Conservation (phyloP, 257 asterid species). For the Ehretia macrophylla region DNA sequence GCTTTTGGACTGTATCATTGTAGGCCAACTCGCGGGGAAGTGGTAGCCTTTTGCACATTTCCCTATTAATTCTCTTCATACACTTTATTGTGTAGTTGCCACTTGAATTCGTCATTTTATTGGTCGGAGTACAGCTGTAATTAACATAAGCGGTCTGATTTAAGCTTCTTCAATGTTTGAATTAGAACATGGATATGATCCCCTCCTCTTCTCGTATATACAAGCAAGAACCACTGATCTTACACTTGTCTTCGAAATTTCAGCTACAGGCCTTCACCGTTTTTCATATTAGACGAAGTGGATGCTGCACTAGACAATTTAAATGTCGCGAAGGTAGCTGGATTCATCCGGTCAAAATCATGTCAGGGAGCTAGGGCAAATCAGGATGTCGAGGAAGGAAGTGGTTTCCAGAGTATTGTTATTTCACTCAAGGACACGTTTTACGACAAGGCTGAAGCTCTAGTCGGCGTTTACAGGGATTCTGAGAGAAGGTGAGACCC, state of each 20-base stretch:
- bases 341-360: constrained; percentile 88
- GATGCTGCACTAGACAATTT: constrained; percentile 96
- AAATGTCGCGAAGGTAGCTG: constrained; percentile 95
- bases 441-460: constrained; percentile 95
- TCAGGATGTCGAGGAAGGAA: constrained; percentile 49
- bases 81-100: no score
- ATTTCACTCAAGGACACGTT: constrained; percentile 92
- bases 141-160: no score
- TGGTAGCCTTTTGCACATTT: no score
- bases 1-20: not conserved
- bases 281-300: constrained; percentile 96
- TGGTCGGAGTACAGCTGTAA: no score
- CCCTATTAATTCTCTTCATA: no score
- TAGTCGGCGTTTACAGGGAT: constrained; percentile 96
- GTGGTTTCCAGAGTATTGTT: constrained; percentile 93
- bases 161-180: not conserved
- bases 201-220: not conserved
- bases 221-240: constrained; percentile 1
- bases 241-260: constrained; percentile 16
- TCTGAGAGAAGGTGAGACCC: constrained; percentile 63
- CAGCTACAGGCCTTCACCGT: constrained; percentile 98
- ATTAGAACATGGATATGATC: not conserved
- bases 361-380: constrained; percentile 64
- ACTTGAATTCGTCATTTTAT: no score
- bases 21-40: no score